These are phyloP conservation scores for Fusarium penzigii DNA, from an alignment of 2,329 filamentous ascomycete species.

Conservation along the genomic window DNA sequence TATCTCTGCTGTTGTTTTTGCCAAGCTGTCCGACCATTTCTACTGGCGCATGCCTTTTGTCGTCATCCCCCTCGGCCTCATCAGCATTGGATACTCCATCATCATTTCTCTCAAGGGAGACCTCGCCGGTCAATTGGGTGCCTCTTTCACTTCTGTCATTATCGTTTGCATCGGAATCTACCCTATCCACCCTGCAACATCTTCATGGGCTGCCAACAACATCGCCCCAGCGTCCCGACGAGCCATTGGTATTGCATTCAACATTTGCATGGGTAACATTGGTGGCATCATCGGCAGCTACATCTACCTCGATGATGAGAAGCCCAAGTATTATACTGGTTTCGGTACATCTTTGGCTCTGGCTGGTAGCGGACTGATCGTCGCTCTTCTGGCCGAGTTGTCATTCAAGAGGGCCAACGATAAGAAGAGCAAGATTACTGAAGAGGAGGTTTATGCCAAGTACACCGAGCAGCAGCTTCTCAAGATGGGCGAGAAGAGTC, in stretches of 20 bases:
- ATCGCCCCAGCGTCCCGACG: conserved; percentile 45
- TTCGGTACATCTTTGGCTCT: conserved; percentile 37
- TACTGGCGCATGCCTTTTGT: conserved; percentile 68
- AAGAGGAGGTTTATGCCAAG: conserved; percentile 22
- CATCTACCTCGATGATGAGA: conserved; percentile 38
- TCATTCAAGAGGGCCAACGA: conserved; percentile 30
- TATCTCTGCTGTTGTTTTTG: conserved; percentile 60
- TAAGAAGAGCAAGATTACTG: conserved; percentile 25
- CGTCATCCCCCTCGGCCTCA: conserved; percentile 58
- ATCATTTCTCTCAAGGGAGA: conserved; percentile 61
- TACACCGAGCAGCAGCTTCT: conserved; percentile 33
- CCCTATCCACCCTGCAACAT: conserved; percentile 62
- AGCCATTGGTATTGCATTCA: conserved; percentile 41
- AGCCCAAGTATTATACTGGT: conserved; percentile 36
- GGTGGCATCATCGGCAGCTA: conserved; percentile 45
- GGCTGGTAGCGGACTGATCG: conserved; percentile 29
- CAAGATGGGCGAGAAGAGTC: conserved; percentile 36
- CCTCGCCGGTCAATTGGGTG: conserved; percentile 36
- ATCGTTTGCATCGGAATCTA: conserved; percentile 71
- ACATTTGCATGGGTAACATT: conserved; percentile 30
- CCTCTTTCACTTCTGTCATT: conserved; percentile 68
- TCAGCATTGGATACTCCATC: conserved; percentile 59
- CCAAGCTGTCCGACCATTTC: conserved; percentile 66
- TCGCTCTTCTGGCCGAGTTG: conserved; percentile 32
- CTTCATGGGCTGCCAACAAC: conserved; percentile 41